Base-by-base conservation (phyloP, 2,329 filamentous ascomycete species). In the Grosmannia clavigera region DNA sequence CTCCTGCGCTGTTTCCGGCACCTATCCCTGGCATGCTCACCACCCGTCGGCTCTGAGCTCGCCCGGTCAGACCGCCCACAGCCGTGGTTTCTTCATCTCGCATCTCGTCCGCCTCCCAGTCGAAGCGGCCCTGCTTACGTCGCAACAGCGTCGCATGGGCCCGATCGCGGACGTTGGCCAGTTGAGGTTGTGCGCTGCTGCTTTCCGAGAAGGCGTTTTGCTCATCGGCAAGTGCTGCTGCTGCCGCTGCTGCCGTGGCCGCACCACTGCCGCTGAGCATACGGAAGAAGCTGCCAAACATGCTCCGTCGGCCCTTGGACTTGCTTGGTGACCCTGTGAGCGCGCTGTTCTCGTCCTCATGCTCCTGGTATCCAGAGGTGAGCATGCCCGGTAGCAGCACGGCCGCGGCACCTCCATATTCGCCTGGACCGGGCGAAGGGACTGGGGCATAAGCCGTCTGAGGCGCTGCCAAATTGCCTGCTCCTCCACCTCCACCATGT, bases 231-330 rank as follows among this genome's bases (percentile, higher is more conserved):
- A 9, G 29, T 38, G 29, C 14, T 12, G 29, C 46, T 0, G 56
- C 29, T 5, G 38, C 38, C 2, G 22, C 40, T 3, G 55, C 55
- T 16, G 38, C 40, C 22, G 12, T 3, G 1, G 40, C 25, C 16
- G 57, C 31, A 22, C 58, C 65, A 71, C 61, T 51, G 60, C 71
- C 70, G 55, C 73, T 78, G 57, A 89, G 81, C 12, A 85, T 85
- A 46, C 85, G 79, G 22, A 82, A 78, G 25, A 91, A 70, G 55
- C 83, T 88, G 27, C 86, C 86, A 12, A 91, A 74, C 84, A 86
- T 89, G 29, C 80, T 80, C n/a, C 78, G 74, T 4, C 78, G 72
- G 65, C 77, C 74, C 67, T 82, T 84, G 14, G 67, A 73, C 73
- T 85, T 79, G 68, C 81, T 82, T 25, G 84, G 77, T 58, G 80